Conservation (phyloP, 345 rosid species). For the Pelargonium nanum region DNA sequence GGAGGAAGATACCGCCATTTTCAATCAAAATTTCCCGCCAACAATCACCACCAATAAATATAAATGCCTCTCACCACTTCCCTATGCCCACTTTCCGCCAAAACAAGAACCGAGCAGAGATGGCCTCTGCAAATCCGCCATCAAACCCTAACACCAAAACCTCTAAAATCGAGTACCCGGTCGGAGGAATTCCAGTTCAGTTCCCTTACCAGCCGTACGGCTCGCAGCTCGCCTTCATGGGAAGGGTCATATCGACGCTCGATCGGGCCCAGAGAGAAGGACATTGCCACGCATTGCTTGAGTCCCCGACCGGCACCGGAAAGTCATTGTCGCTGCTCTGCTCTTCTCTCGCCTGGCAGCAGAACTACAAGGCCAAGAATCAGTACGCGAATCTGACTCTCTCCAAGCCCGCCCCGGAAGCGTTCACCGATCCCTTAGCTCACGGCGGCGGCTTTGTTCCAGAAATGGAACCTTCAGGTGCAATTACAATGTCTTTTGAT, state of each 20-base stretch:
- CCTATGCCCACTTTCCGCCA: background rate
- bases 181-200: constrained; percentile 71
- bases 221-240: constrained; percentile 90
- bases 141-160: constrained; percentile 25
- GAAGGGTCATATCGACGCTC: constrained; percentile 77
- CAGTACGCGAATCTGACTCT: constrained; percentile 29
- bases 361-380: constrained; percentile 33
- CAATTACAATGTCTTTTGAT: constrained; percentile 2
- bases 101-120: background rate
- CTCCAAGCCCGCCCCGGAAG: constrained; percentile 55
- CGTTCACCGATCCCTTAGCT: constrained; percentile 61
- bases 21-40: background rate
- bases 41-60: background rate
- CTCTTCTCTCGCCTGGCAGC: constrained; percentile 91
- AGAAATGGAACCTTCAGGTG: constrained; percentile 67
- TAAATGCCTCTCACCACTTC: too few species aligned
- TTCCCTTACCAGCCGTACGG: constrained; percentile 96
- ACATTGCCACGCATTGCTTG: constrained; percentile 80
- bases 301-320: constrained; percentile 96
- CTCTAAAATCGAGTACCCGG: constrained; percentile 34
- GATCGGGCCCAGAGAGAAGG: constrained; percentile 87
- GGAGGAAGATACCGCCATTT: background rate
- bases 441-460: constrained; percentile 88
- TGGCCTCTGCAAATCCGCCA: background rate
- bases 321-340: constrained; percentile 96